Evolutionary conservation across 2,329 filamentous ascomycete species (phyloP), one percentile per base, ranked within the genome.

Genomic region (Sporothrix mexicana): DNA sequence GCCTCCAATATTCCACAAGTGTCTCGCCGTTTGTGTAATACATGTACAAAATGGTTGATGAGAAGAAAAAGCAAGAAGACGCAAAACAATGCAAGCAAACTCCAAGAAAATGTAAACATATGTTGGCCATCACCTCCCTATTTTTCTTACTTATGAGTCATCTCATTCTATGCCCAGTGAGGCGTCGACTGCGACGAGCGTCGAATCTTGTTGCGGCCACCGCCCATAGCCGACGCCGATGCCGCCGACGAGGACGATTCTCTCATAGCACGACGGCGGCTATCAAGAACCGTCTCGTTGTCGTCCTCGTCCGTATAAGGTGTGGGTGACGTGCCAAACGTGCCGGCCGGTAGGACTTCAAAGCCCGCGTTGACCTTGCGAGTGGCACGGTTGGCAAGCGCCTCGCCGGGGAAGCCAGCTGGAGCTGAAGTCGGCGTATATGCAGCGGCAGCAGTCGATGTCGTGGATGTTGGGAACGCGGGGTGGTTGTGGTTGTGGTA

Each of bases 271-370:
- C 59, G 43, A 36, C 43, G 66, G 12, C 36, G 36, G 20, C 20
- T 45, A 41, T 45, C 67, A 25, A 67, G 9, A 13, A 45, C 68
- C 10, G 25, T 66, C 13, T 74, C 57, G 17, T 73, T 68, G 9
- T 69, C 70, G 23, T 30, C 51, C 13, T 25, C 61, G 41, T 30
- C 67, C 7, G 67, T 49, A 2, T 67, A 41, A 61, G 64, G 2
- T 30, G 23, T 55, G 1, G 43, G 3, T 1, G 30, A 12, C 20
- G 36, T 23, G 1, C 75, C 77, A 71, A 80, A 82, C 70, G 82
- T 83, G 12, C 82, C 83, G 7, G 81, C 82, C 13, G 82, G 81
- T 10, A 83, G 74, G 10, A 84, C 76, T 73, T 83, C 81, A 55
- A 83, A 83, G 0, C 79, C 80, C 5, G 79, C 76, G 75, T 84